Evolutionary conservation across 371 early-diverging fungal genomes (phyloP), one percentile per base, ranked within the genome.

Genomic region (Mucor saturninus): DNA sequence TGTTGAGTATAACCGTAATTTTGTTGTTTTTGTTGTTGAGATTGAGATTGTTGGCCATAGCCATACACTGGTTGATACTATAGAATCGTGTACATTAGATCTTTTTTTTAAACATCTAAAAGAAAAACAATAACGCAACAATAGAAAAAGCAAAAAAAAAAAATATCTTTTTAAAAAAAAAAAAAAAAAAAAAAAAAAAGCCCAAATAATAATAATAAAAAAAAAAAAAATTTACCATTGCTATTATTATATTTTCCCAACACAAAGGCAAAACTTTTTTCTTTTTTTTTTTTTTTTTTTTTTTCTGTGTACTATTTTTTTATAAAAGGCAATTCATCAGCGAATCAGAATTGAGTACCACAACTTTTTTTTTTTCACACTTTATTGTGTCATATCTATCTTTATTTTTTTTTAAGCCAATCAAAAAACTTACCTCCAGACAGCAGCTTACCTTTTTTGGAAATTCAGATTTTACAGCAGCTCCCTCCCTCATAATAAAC

Each of bases 31-130:
- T 46, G 57, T 29, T 40, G 48, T 39, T 66, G 65, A 9, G 38
- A 54, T 29, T 60, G 59, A 2, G 46, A 54, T 45, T 56, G 46
- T 32, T 68, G 64, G 30, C 64, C 62, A 45, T 63, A 68, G 51
- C 62, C 62, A 61, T 69, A 69, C 5, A 60, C 43, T 61, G 55
- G 61, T 43, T 64, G 69, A 57, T 69, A 64, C 69, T 69, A 56
- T 28, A 10, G 11, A 15, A 59, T 9, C 13, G 3, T 29, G 8
- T 29, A 39, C 38, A 51, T 9, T 32, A 54, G 31, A 35, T 35
- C 35, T 35, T 35, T 35, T 35, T 35, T 35, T 35, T 35, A 4
- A 4, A 35, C 46, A 43, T n/a, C n/a, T 43, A 5, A 14, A 14
- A 43, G 14, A 40, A 40, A 40, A 40, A 40, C 40, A 40, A 14